Conservation (phyloP, 1,284 basidiomycete genomes). For the Vanrija sp. region DNA sequence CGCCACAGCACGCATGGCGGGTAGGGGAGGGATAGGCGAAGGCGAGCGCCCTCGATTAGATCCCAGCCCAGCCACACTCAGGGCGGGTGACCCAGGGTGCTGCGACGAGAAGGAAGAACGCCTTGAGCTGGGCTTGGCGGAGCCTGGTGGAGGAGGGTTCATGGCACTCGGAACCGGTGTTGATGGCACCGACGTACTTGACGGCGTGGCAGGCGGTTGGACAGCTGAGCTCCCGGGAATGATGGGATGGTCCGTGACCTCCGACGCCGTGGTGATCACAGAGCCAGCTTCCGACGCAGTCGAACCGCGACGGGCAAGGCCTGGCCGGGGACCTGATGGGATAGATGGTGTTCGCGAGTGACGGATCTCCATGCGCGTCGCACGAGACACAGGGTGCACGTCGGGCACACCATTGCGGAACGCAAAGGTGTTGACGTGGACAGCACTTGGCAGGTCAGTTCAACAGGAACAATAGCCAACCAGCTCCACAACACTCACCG, state of each 20-base stretch:
- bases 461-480: background rate
- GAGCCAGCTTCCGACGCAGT: conserved; percentile 70
- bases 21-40: conserved; percentile 83
- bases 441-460: conserved; percentile 53
- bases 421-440: conserved; percentile 79
- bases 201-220: conserved; percentile 28
- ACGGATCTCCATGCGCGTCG: conserved; percentile 45
- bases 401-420: conserved; percentile 74
- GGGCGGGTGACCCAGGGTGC: conserved; percentile 43
- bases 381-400: conserved; percentile 58
- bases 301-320: conserved; percentile 64
- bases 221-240: conserved; percentile 34
- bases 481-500: conserved; percentile 50
- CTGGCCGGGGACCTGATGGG: conserved; percentile 52
- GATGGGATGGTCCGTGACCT: conserved; percentile 49
- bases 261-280: conserved; percentile 56
- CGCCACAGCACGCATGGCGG: conserved; percentile 64
- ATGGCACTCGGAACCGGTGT: conserved; percentile 41
- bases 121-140: conserved; percentile 57
- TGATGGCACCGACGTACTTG: conserved; percentile 37
- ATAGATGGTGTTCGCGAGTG: conserved; percentile 49
- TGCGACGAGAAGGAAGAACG: conserved; percentile 77
- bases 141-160: conserved; percentile 44
- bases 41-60: conserved; percentile 64
- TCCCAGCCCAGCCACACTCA: conserved; percentile 31